These are phyloP conservation scores for Venturia asperata DNA, from an alignment of 2,329 filamentous ascomycete genomes.

Conservation along the genomic window DNA sequence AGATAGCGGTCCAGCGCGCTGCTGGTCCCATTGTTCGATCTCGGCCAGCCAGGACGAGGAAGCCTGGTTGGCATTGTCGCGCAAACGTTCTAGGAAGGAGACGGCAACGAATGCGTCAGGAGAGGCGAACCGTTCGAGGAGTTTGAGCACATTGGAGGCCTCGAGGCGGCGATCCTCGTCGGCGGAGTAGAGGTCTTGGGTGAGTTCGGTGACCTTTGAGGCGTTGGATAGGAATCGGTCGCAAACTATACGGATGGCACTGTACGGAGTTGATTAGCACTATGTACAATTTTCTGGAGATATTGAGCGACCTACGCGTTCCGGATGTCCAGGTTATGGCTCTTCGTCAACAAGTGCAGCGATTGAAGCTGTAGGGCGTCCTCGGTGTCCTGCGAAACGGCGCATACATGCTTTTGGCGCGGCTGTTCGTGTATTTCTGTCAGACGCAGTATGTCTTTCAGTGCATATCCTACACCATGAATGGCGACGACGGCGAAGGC, in stretches of 20 bases:
- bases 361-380: conserved; percentile 46
- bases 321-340: conserved; percentile 39
- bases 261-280: conserved; percentile 4
- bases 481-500: conserved; percentile 54
- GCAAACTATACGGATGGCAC: conserved; percentile 33
- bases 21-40: conserved; percentile 5
- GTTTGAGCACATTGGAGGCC: conserved; percentile 26
- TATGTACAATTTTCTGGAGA: conserved; percentile 20
- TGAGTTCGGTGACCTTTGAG: conserved; percentile 22
- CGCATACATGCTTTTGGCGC: conserved; percentile 48
- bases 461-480: conserved; percentile 50
- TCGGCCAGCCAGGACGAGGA: conserved; percentile 10
- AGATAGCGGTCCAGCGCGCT: conserved; percentile 13
- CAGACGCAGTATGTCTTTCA: conserved; percentile 54
- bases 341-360: conserved; percentile 35
- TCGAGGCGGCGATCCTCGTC: conserved; percentile 23
- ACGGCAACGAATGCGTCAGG: not conserved
- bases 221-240: conserved; percentile 28
- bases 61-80: conserved; percentile 3
- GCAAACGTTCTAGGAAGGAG: conserved; percentile 11
- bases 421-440: conserved; percentile 59
- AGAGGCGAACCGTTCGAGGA: conserved; percentile 23
- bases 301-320: conserved; percentile 26
- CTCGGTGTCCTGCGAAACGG: conserved; percentile 53
- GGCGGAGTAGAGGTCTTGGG: conserved; percentile 18